Evolutionary conservation across 2,329 filamentous ascomycete genomes (phyloP), one percentile per base, ranked within the genome.

Genomic region (Pseudonectria buxi): DNA sequence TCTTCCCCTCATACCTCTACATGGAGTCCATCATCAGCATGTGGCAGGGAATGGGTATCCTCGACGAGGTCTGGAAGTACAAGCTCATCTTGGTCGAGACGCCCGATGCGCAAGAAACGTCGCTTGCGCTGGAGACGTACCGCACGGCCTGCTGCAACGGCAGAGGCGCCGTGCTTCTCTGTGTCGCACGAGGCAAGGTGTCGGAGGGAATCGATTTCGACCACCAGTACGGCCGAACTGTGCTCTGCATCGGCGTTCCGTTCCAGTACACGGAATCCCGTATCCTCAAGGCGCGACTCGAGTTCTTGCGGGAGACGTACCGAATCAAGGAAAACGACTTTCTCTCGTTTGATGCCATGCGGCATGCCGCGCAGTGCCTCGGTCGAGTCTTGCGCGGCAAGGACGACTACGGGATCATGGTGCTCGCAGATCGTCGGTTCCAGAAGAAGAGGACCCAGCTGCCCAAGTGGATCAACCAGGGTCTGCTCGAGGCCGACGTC

Each of bases 391-490:
- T 98, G 43, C 76, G 92, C 51, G 92, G 92, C 15, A 98, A 98
- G 61, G 94, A 98, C 56, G 92, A 98, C 62, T 98, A 98, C 61
- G 92, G 92, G n/a, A 86, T 98, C 68, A 98, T 98, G 92, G 90
- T 98, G 4, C 72, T 98, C 18, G 92, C 94, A 3, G 92, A 98
- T 59, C 81, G 86, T 28, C 79, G 92, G 13, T 98, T 95, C 61
- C 82, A 87, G 57, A 94, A 92, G 67, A 96, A 96, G 65, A 74
- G 88, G 26, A 72, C 63, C 3, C 94, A 98, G 63, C 70, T 98
- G 18, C 92, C 92, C 10, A 95, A 95, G 58, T 98, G 92, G 92
- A 98, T 98, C 55, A 85, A 82, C 44, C 84, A 94, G 56, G 88
- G 84, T 3, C 72, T 98, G 41, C 69, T 85, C 24, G 88, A 95